A percentile compares a stretch with the other conserved stretches of the same genome.
Conservation (phyloP, 2,329 filamentous ascomycete species). For the Stachybotrys elegans region DNA sequence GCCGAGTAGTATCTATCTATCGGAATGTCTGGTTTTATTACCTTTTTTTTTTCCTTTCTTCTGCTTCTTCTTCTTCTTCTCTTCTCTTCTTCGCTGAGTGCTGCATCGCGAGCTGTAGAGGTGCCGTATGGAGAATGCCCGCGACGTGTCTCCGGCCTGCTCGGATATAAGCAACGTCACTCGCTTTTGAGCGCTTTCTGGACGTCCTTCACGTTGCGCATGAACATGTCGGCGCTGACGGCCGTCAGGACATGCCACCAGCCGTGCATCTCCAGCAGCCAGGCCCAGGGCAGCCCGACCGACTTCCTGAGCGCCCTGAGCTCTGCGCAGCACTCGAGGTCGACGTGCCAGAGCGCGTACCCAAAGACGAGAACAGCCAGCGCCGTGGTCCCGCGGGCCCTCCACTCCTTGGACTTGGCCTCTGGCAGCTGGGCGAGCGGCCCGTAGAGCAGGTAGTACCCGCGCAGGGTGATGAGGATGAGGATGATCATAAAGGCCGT, state of each 20-base stretch:
- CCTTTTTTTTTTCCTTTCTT: too few species aligned
- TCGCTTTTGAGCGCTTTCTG: conserved; percentile 16
- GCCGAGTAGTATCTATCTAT: too few species aligned
- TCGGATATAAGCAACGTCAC: too few species aligned
- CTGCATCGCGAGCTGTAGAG: too few species aligned
- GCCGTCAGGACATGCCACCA: conserved; percentile 62
- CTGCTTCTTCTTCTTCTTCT: too few species aligned
- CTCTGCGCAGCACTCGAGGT: conserved; percentile 45
- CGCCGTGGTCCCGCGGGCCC: conserved; percentile 19
- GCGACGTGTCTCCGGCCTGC: too few species aligned
- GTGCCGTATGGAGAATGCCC: too few species aligned
- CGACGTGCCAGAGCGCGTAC: conserved; percentile 53
- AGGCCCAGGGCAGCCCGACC: conserved; percentile 50
- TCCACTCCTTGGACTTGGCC: conserved; percentile 19
- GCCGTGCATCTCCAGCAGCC: conserved; percentile 53
- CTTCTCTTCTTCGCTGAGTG: too few species aligned
- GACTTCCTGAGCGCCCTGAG: conserved; percentile 38
- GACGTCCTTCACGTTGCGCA: conserved; percentile 23
- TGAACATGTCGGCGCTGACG: conserved; percentile 41
- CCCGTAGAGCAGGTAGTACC: conserved; percentile 28
- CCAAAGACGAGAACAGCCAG: conserved; percentile 33
- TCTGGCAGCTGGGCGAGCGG: conserved; percentile 20
- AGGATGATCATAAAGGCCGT: conserved; percentile 30
- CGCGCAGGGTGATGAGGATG: conserved; percentile 24
- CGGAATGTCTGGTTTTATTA: too few species aligned